Base-by-base conservation (phyloP, 2,329 filamentous ascomycete species). In the Huntiella bhutanensis region DNA sequence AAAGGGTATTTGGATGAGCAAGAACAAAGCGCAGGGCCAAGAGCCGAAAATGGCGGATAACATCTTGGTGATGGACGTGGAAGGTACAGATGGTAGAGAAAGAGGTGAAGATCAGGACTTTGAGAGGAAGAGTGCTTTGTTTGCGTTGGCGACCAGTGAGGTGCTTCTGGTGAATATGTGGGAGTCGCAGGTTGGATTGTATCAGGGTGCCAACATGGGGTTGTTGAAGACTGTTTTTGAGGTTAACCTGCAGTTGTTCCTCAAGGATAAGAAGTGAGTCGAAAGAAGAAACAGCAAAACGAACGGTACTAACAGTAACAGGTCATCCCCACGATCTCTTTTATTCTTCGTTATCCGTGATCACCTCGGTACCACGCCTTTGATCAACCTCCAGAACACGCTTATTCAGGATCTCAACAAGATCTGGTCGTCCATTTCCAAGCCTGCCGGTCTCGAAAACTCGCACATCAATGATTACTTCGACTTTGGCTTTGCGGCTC, bases 1-100 rank as follows among this genome's bases (percentile, higher is more conserved):
- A 39, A 98, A 96, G 69, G 91, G 91, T 59, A 98, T 98, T 60
- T 98, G 91, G 91, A 81, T 98, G 80, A 93, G 87, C 53, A 93
- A 94, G 68, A 96, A 96, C 65, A 94, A 93, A 68, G 70, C 71
- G 54, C 62, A 66, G 44, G 62, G 63, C 53, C 61, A 66, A 48
- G 64, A 65, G 43, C 60, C 60, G 53, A 68, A 68, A 53, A 95
- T 96, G 86, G 87, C 88, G 46, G 85, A 94, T 57, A 98, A 98
- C 62, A 95, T 98, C 56, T 69, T 98, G 52, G 91, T 98, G 55
- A 98, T 98, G 91, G 91, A 98, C 59, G 91, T 98, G 38, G 91
- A 98, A 63, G 91, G 91, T 54, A 96, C 91, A 8, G 91, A 98
- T 60, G 91, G 91, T 45, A 77, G 91, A 54, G 91, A 98, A 66